These are phyloP conservation scores for Maudiozyma pseudohumilis DNA, from an alignment of 805 yeast genomes.

Conservation along the genomic window DNA sequence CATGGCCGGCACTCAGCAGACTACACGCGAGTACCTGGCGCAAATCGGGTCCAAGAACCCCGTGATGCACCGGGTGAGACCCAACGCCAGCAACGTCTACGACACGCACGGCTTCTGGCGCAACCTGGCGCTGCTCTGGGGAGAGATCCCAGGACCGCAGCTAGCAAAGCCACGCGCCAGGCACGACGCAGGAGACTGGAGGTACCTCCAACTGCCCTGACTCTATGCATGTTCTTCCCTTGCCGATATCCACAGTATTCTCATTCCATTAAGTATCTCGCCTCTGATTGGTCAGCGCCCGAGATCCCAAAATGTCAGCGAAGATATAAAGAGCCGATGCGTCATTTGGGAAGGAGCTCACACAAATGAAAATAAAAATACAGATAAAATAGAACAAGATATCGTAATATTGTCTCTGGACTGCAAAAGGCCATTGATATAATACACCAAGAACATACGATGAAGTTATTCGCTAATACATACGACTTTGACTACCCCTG, in stretches of 20 bases:
- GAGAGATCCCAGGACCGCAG: slow-evolving; percentile 33
- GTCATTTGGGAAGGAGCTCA: background rate
- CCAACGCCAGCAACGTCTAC: slow-evolving; percentile 30
- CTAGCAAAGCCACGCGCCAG: slow-evolving; percentile 25
- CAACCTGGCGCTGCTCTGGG: slow-evolving; percentile 29
- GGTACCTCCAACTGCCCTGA: slow-evolving; percentile 23
- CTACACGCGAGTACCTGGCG: slow-evolving; percentile 65
- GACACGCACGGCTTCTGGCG: slow-evolving; percentile 23
- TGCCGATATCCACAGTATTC: no score
- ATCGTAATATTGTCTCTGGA: background rate
- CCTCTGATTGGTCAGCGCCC: slow-evolving; percentile 3
- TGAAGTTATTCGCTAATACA: slow-evolving; percentile 70
- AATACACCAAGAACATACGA: no score
- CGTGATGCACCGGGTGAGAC: slow-evolving; percentile 16
- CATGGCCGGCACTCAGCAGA: slow-evolving; percentile 46
- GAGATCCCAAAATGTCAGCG: no score
- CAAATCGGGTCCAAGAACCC: slow-evolving; percentile 32
- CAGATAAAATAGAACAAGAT: background rate
- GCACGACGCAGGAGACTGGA: slow-evolving; percentile 30
- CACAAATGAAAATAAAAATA: background rate
- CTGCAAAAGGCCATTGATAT: no score
- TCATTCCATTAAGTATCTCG: no score
- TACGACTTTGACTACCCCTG: slow-evolving; percentile 76
- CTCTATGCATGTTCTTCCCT: background rate
- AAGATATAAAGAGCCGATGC: no score